Evolutionary conservation across 139 green algal genomes (phyloP), one percentile per base, ranked within the genome.

Genomic region (Chlorella sp.): DNA sequence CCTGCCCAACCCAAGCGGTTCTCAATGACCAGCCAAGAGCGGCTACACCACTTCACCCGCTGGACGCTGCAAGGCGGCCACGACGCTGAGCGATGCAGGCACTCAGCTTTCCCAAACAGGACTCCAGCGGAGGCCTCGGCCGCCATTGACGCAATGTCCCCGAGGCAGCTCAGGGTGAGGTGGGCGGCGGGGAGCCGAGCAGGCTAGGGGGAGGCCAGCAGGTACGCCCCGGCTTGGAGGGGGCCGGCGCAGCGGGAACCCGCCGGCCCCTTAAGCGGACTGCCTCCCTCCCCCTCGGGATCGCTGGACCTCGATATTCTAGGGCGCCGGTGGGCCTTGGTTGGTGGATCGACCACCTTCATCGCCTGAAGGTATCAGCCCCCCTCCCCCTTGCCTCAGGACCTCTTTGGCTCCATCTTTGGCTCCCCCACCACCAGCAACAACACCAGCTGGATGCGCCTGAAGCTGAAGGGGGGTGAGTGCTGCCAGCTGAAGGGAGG

Each of bases 381-480:
- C n/a, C 64, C 64, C 37, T 39, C 9, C 22, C 39, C 24, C 22
- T 30, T 26, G 1, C 60, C 22, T 21, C 84, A 88, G 84, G 68
- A 80, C 9, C 64, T 88, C 2, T 88, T 88, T 30, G 16, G 1
- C 1, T n/a, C 40, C 68, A 32, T 88, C 26, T 88, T 79, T 69
- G 84, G 84, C 40, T 14, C 15, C 26, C 14, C 32, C 26, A 81
- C 84, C 68, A 88, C 84, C 16, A 80, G 60, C 24, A 88, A 88
- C 84, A 88, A 88, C 84, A 76, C 73, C 39, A 26, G 14, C 39
- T 88, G 84, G 84, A 88, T 88, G 36, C 84, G 84, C 12, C 34
- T 28, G 26, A 88, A 88, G 84, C 66, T 88, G 21, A 81, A 88
- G 15, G 32, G 32, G 32, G 82, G 82, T 86, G 81, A 30, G 82